Evolutionary conservation across 2,329 filamentous ascomycete species (phyloP), one percentile per base, ranked within the genome.

Genomic region (Trichoderma simmonsii): DNA sequence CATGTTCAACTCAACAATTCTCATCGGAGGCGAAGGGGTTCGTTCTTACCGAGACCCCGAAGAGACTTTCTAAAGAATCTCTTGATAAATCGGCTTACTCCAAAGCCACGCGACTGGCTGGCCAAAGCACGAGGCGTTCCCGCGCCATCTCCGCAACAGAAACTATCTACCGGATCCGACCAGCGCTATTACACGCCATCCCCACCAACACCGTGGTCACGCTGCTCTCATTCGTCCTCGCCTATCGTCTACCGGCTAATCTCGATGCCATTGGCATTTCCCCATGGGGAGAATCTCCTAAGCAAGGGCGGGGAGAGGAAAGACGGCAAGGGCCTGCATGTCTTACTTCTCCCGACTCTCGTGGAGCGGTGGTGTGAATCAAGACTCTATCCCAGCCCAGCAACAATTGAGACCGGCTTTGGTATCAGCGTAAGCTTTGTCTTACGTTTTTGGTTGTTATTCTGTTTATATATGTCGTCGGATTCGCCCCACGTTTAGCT

Each of bases 191-290:
- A 51, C 43, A 32, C 8, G 39, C 26, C 26, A 65, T 54, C 62
- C 15, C 62, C 62, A 36, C 62, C n/a, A 65, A 24, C 62, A 4
- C 32, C 62, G 6, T 54, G 1, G 6, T 48, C 12, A 21, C 11
- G 9, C 21, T 26, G 43, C 62, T 34, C 26, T 1, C 14, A 65
- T 65, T 65, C 28, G 62, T 15, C 62, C 62, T 65, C 62, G 62
- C 43, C 62, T 65, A 21, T 65, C 62, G 62, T 54, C 62, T 65
- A 65, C 62, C 62, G 62, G 62, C 62, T 65, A 65, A 54, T 54
- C n/a, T 65, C 21, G 43, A 54, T 65, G 12, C 43, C 43, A 65
- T 4, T 65, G 32, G 21, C n/a, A 54, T 8, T 65, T 65, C 62
- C 62, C 62, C 62, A 54, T 65, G 62, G 62, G 62, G 62, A 65